Evolutionary conservation across 495 filamentous ascomycete species (phyloP), one percentile per base, ranked within the genome.

Genomic region (Lepidopterella palustris): DNA sequence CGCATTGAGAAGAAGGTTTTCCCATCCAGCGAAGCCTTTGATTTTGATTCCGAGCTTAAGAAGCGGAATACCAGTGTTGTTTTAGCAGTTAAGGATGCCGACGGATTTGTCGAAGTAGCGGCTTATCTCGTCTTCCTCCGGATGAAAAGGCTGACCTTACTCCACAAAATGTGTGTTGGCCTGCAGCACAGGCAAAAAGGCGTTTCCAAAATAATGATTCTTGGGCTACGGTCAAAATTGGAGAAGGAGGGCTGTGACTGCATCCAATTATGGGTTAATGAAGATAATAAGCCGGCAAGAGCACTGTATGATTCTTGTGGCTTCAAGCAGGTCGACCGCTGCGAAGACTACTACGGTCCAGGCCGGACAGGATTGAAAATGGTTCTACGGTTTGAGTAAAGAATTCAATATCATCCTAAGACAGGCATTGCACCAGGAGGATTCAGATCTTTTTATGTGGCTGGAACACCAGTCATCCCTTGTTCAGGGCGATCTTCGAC

Each of bases 261-360:
- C 42, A 76, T 85, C 39, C 77, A 84, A 53, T 69, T 84, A 50
- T 86, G 82, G 83, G 83, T 84, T 25, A 83, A 86, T 64, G 74
- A 78, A 71, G 73, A 62, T 42, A 78, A 80, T 62, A 67, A 71
- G 25, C 69, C 77, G 55, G 80, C 82, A 4, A 71, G 78, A 51
- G 68, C 67, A 45, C 56, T 86, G 55, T 86, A 85, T 71, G 27
- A 57, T 10, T 68, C 71, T 5, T 72, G 65, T 67, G 80, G 77
- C 53, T 86, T 84, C 65, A 65, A 77, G 59, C 76, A 82, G 69
- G 72, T 69, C 8, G 78, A 81, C 53, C 69, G 72, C 54, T 75
- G 82, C 53, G 64, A 72, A 54, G 74, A 83, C 61, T 84, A 85
- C 68, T 85, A 85, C 66, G 79, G 77, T 40, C 72, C 73, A 66